These are phyloP conservation scores for Rutidosis leptorrhynchoides DNA, from an alignment of 129 eudicot genomes.

Conservation along the genomic window DNA sequence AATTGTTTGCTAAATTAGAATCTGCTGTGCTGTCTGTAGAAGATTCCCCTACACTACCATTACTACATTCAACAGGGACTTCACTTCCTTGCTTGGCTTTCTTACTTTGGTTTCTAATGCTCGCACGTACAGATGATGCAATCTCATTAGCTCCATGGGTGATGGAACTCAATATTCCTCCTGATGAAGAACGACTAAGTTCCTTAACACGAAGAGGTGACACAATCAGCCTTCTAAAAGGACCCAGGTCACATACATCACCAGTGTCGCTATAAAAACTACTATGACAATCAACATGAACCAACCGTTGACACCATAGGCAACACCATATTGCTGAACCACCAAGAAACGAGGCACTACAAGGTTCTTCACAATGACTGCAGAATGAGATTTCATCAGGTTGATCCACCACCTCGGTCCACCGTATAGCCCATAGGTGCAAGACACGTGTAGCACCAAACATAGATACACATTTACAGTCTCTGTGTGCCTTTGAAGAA, in stretches of 20 bases:
- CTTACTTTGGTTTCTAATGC: constrained; percentile 83
- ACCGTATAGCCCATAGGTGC: constrained; percentile 94
- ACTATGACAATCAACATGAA: constrained; percentile 94
- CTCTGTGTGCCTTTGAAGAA: constrained; percentile 75
- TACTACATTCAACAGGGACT: constrained; percentile 46
- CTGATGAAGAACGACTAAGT: constrained; percentile 52
- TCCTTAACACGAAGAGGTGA: constrained; percentile 88
- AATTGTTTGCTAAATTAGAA: constrained; percentile 35
- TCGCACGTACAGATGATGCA: constrained; percentile 96
- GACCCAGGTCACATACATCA: constrained; percentile 93
- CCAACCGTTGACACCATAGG: constrained; percentile 92
- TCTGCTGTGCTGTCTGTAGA: constrained; percentile 51
- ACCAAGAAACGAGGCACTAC: constrained; percentile 85
- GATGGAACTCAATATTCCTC: constrained; percentile 81
- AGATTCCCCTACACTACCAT: constrained; percentile 42
- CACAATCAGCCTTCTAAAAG: constrained; percentile 72
- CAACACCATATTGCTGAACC: constrained; percentile 99
- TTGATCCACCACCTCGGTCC: constrained; percentile 90
- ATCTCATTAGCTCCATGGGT: constrained; percentile 98
- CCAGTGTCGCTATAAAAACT: constrained; percentile 80
- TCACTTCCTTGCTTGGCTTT: constrained; percentile 57
- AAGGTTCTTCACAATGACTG: constrained; percentile 95
- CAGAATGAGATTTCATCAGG: constrained; percentile 85
- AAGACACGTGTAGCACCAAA: constrained; percentile 58
- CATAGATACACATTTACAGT: constrained; percentile 95